A percentile compares a stretch with the other conserved stretches of the same genome.
Conservation (phyloP, 2,329 filamentous ascomycete species). For the Aspergillus ochraceoroseus region DNA sequence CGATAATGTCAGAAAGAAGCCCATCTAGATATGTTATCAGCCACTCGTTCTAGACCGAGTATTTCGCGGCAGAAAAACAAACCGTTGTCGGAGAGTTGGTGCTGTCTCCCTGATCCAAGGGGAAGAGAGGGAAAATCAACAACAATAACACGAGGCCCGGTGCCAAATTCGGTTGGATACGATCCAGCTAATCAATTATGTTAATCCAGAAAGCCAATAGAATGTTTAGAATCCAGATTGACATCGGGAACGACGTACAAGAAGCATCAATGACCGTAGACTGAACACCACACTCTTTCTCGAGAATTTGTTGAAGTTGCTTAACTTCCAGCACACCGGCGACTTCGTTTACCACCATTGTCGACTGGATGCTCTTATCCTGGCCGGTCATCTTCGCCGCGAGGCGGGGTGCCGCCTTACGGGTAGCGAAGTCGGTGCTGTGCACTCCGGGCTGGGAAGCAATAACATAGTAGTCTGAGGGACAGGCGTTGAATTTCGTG, state of each 20-base stretch:
- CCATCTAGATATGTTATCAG: constrained; percentile 36
- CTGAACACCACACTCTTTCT: constrained; percentile 47
- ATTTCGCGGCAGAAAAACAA: constrained; percentile 17
- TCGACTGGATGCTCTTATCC: constrained; percentile 52
- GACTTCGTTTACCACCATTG: constrained; percentile 51
- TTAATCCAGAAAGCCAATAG: too few relatives aligned
- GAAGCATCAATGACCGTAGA: constrained; percentile 43
- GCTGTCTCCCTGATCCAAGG: constrained; percentile 31
- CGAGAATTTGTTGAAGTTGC: constrained; percentile 42
- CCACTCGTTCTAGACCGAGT: constrained; percentile 3
- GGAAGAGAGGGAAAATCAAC: constrained; percentile 45
- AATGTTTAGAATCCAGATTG: constrained; percentile 1
- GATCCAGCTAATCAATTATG: constrained; percentile 32
- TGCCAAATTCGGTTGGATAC: constrained; percentile 36
- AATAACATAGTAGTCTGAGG: constrained; percentile 70
- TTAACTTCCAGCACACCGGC: constrained; percentile 46
- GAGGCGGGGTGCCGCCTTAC: constrained; percentile 51
- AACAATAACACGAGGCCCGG: constrained; percentile 42
- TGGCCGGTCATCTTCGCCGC: constrained; percentile 48
- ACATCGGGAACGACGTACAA: constrained; percentile 29
- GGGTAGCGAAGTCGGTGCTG: constrained; percentile 60
- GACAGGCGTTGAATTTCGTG: constrained; percentile 58
- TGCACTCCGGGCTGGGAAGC: constrained; percentile 72
- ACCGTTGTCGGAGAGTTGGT: constrained; percentile 45
- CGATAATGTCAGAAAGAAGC: constrained; percentile 46